These are phyloP conservation scores for Rhododendron kiyosumense DNA, from an alignment of 148 eudicot genomes.

Conservation along the genomic window DNA sequence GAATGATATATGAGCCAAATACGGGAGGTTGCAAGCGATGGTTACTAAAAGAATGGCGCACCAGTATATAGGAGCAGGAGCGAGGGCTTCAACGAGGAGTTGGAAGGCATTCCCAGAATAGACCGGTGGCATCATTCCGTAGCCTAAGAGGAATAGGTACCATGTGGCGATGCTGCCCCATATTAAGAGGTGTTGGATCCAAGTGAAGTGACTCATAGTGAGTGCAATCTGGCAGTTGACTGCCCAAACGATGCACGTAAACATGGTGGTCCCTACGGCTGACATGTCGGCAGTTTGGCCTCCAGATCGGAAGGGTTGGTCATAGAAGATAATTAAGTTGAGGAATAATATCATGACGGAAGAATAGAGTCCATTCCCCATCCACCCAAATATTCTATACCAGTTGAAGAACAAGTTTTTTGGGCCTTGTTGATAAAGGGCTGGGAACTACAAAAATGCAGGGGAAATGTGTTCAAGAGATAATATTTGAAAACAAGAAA, in stretches of 20 bases:
- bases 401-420: constrained; percentile 69
- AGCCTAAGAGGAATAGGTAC: too few relatives aligned
- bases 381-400: constrained; percentile 67
- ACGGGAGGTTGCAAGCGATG: too few relatives aligned
- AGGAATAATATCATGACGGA: constrained; percentile 55
- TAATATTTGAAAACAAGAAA: not conserved
- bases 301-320: constrained; percentile 44
- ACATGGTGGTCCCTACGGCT: constrained; percentile 64
- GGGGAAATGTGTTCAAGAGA: not conserved
- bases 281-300: constrained; percentile 72
- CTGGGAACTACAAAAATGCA: constrained; percentile 52
- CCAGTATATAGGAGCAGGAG: too few relatives aligned
- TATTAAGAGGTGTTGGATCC: too few relatives aligned
- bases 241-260: constrained; percentile 60
- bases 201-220: too few relatives aligned
- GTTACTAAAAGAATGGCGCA: too few relatives aligned
- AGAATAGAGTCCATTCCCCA: constrained; percentile 64
- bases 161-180: too few relatives aligned
- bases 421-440: constrained; percentile 77
- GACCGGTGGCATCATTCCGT: too few relatives aligned
- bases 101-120: too few relatives aligned
- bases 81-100: too few relatives aligned
- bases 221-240: too few relatives aligned
- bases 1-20: too few relatives aligned
- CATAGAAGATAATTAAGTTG: constrained; percentile 39